These are phyloP conservation scores for Cupressus sempervirens DNA, from an alignment of 75 land plant genomes.

Conservation along the genomic window DNA sequence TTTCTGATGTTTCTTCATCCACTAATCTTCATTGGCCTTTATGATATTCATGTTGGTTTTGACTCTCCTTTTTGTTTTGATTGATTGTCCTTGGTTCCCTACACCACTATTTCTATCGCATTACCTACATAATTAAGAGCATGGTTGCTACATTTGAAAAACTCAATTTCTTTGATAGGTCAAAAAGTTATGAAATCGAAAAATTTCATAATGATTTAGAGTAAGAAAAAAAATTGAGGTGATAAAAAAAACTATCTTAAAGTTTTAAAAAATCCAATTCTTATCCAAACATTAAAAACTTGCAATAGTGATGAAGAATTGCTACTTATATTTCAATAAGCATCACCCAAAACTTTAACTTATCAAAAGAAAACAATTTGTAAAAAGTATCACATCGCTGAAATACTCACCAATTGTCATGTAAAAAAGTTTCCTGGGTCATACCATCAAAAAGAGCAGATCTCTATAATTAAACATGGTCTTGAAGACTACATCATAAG, in stretches of 20 bases:
- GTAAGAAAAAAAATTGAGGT: too few relatives aligned
- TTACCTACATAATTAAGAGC: not conserved
- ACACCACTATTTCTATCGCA: not conserved
- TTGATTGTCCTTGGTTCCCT: too few relatives aligned
- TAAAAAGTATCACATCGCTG: not conserved
- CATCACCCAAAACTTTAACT: not conserved
- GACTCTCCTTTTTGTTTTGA: too few relatives aligned
- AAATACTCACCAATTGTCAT: constrained; percentile 83
- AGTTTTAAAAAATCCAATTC: not conserved
- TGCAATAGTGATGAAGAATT: not conserved
- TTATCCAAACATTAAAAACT: not conserved
- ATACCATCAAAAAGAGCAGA: constrained; percentile 65
- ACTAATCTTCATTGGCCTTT: too few relatives aligned
- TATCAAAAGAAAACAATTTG: not conserved
- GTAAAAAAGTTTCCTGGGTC: constrained; percentile 82
- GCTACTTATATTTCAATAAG: too few relatives aligned
- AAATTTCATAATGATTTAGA: too few relatives aligned
- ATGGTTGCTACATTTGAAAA: too few relatives aligned
- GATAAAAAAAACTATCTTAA: not conserved
- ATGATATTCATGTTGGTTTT: too few relatives aligned
- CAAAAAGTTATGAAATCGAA: too few relatives aligned
- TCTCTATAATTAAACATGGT: constrained; percentile 83
- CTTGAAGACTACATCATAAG: constrained; percentile 77
- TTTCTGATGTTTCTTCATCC: too few relatives aligned
- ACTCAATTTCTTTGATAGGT: too few relatives aligned